These are phyloP conservation scores for Trichoderma pleuroti DNA, from an alignment of 2,329 filamentous ascomycete species.

Conservation along the genomic window DNA sequence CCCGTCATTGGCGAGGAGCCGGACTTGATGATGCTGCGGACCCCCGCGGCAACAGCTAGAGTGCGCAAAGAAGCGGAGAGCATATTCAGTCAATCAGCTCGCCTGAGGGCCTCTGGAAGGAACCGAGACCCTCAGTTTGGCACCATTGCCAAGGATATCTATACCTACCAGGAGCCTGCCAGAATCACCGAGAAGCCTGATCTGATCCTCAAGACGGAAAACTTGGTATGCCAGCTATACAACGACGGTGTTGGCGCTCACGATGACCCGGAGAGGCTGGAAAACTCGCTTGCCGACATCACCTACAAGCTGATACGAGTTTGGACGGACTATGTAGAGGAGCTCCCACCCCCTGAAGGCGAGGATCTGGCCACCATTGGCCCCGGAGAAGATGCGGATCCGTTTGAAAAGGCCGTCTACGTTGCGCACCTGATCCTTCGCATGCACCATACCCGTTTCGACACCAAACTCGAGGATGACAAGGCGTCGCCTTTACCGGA, in stretches of 20 bases:
- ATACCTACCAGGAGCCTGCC: conserved; percentile 54
- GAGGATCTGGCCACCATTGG: conserved; percentile 62
- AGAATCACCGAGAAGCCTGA: conserved; percentile 65
- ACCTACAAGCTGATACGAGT: conserved; percentile 50
- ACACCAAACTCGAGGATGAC: conserved; percentile 36
- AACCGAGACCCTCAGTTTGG: conserved; percentile 63
- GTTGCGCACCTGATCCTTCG: conserved; percentile 74
- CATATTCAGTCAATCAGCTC: conserved; percentile 52
- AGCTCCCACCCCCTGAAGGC: conserved; percentile 46
- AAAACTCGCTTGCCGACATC: conserved; percentile 53
- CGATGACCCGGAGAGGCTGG: conserved; percentile 54
- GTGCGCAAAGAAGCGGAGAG: conserved; percentile 54
- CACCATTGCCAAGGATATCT: conserved; percentile 68
- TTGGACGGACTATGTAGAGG: conserved; percentile 54
- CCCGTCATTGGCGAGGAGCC: conserved; percentile 44
- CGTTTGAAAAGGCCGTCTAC: conserved; percentile 73
- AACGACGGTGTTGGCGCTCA: conserved; percentile 55
- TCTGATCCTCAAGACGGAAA: conserved; percentile 73
- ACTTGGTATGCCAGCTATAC: conserved; percentile 63
- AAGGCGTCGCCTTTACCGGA: conserved; percentile 62
- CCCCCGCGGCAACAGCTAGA: conserved; percentile 52
- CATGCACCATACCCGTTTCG: conserved; percentile 65
- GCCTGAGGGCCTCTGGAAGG: conserved; percentile 39
- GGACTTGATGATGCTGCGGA: conserved; percentile 54
- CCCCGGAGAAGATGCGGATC: conserved; percentile 56